Percentiles rank a stretch among this genome's conserved stretches.
Evolutionary conservation across 768 basidiomycete species (phyloP).

Genomic region (Collybiopsis luxurians): DNA sequence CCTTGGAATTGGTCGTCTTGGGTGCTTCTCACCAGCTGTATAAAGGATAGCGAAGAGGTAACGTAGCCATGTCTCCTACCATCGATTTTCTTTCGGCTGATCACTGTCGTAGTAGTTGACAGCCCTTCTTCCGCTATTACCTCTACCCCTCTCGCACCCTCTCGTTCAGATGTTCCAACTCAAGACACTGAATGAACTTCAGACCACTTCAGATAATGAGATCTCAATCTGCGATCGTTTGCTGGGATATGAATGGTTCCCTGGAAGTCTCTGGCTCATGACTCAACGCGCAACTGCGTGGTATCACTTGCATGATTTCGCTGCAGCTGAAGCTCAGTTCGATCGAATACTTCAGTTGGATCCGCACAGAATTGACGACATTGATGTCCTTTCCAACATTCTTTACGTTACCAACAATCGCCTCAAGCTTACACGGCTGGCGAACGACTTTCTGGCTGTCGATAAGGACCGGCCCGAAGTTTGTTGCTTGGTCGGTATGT

Average conservation of each 20-base stretch:
- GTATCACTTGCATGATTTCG: slow-evolving; percentile 92
- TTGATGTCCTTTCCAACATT: slow-evolving; percentile 96
- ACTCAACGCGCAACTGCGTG: slow-evolving; percentile 81
- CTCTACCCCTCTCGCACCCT: slow-evolving; percentile 44
- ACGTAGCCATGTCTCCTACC: slow-evolving; percentile 13
- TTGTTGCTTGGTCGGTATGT: slow-evolving; percentile 90
- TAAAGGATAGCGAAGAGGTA: slow-evolving; percentile 87
- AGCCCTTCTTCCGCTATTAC: slow-evolving; percentile 45
- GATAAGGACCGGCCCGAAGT: slow-evolving; percentile 96
- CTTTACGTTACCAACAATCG: slow-evolving; percentile 92
- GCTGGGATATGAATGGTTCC: slow-evolving; percentile 68
- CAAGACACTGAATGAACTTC: slow-evolving; percentile 85
- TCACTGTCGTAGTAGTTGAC: slow-evolving; percentile 34
- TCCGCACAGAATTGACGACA: slow-evolving; percentile 89
- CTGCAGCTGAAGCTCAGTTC: slow-evolving; percentile 81
- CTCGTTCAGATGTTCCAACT: slow-evolving; percentile 75
- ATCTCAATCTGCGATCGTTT: slow-evolving; percentile 79
- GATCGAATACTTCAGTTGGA: slow-evolving; percentile 77
- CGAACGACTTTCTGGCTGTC: slow-evolving; percentile 84
- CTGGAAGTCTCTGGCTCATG: slow-evolving; percentile 82
- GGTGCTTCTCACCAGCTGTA: slow-evolving; percentile 74
- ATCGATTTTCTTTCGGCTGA: not conserved
- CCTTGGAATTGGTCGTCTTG: slow-evolving; percentile 98
- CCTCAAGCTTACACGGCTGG: slow-evolving; percentile 84
- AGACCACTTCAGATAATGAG: slow-evolving; percentile 86